A percentile compares a stretch with the other conserved stretches of the same genome.
phyloP scores from a whole-genome alignment of 805 yeast genomes.

The Candida wancherniae region DNA sequence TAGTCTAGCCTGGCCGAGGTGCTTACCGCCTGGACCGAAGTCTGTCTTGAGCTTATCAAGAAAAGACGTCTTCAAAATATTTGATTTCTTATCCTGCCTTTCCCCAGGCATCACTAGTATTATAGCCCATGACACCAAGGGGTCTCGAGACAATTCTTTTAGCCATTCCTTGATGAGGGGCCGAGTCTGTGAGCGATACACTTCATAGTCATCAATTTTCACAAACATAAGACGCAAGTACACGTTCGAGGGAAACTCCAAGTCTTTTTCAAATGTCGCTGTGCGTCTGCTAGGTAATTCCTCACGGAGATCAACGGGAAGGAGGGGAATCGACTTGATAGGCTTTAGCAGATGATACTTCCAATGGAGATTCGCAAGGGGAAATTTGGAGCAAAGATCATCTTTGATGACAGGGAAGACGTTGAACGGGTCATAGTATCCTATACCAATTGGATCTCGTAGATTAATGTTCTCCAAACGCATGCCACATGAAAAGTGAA shows the following conservation, averaged over 20 bases:
- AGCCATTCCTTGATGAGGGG: constrained; percentile 84
- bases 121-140: constrained; percentile 57
- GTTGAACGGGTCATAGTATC: constrained; percentile 73
- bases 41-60: constrained; percentile 54
- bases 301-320: constrained; percentile 51
- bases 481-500: constrained; percentile 7
- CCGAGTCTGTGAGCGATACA: constrained; percentile 72
- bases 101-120: constrained; percentile 45
- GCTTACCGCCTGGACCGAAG: constrained; percentile 41
- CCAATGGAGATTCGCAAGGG: constrained; percentile 71
- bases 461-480: constrained; percentile 12
- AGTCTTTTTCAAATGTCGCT: constrained; percentile 22
- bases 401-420: constrained; percentile 43
- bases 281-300: constrained; percentile 43
- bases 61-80: constrained; percentile 42
- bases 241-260: constrained; percentile 1
- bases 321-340: constrained; percentile 56
- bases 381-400: constrained; percentile 44
- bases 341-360: constrained; percentile 45
- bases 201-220: constrained; percentile 61
- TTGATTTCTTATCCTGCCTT: constrained; percentile 29
- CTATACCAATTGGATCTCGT: constrained; percentile 31
- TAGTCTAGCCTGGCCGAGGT: constrained; percentile 22
- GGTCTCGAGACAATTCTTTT: constrained; percentile 31
- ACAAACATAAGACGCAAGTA: constrained; percentile 68